phyloP scores from a whole-genome alignment of 2,329 filamentous ascomycete genomes.

The Phialemoniopsis sp. region DNA sequence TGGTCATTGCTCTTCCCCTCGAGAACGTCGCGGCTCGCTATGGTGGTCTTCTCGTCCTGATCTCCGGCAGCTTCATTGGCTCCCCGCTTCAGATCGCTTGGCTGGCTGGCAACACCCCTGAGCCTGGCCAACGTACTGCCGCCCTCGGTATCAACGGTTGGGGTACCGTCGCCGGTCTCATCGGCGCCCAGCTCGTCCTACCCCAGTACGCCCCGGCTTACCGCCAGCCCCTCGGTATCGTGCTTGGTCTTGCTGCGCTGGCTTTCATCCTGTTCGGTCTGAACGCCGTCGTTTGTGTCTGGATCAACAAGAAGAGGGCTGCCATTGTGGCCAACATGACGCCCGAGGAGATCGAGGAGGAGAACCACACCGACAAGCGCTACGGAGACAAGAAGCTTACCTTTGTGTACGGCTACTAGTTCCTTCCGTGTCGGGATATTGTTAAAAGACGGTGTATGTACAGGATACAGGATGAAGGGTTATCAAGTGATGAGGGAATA shows the following conservation, averaged over 20 bases:
- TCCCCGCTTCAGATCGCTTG: slow-evolving; percentile 6
- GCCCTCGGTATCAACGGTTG: slow-evolving; percentile 4
- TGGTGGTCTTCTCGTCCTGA: slow-evolving; percentile 3
- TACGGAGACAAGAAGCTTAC: slow-evolving; percentile 7
- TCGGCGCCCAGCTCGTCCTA: slow-evolving; percentile 4
- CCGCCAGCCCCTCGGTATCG: slow-evolving; percentile 3
- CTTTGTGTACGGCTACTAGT: slow-evolving; percentile 6
- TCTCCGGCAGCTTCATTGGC: slow-evolving; percentile 3
- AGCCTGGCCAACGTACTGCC: slow-evolving; percentile 4
- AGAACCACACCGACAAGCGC: slow-evolving; percentile 2
- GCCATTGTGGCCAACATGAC: slow-evolving; percentile 5
- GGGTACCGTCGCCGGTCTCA: slow-evolving; percentile 6
- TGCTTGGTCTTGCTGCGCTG: slow-evolving; percentile 1
- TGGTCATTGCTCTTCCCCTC: slow-evolving; percentile 1
- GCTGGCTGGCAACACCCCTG: slow-evolving; percentile 6
- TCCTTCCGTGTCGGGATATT: too few relatives aligned
- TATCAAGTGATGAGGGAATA: too few relatives aligned
- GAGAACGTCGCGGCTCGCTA: slow-evolving; percentile 2
- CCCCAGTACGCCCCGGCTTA: slow-evolving; percentile 4
- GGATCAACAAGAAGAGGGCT: slow-evolving; percentile 3
- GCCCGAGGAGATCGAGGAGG: slow-evolving; percentile 5
- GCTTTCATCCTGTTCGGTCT: slow-evolving; percentile 1
- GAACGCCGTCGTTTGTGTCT: slow-evolving; percentile 3
- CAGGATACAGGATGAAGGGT: too few relatives aligned
- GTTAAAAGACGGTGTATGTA: too few relatives aligned